These are phyloP conservation scores for Phytophthora boehmeriae DNA, from an alignment of 352 stramenopile species.

Conservation along the genomic window DNA sequence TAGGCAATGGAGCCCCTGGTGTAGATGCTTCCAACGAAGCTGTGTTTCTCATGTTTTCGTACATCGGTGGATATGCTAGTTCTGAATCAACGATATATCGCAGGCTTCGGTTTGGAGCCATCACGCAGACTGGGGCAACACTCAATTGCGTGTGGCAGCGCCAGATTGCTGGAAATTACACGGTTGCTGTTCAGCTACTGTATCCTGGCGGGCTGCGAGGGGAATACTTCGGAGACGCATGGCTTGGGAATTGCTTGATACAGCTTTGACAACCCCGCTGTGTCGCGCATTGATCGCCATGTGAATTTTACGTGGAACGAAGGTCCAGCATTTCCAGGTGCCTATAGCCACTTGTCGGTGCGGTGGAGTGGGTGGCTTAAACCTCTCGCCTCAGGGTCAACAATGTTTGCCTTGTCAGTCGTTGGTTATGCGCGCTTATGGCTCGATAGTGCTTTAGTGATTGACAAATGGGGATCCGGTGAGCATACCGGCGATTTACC, in stretches of 20 bases:
- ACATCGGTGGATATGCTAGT: constrained; percentile 29
- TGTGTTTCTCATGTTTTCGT: constrained; percentile 28
- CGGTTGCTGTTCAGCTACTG: constrained; percentile 58
- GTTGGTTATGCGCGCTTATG: constrained; percentile 69
- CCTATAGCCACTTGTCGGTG: constrained; percentile 60
- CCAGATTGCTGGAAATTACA: constrained; percentile 50
- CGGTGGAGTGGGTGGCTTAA: constrained; percentile 77
- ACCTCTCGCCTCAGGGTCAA: constrained; percentile 39
- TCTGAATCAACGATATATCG: constrained; percentile 19
- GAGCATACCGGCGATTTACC: constrained; percentile 23
- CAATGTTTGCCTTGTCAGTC: constrained; percentile 49
- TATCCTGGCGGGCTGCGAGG: constrained; percentile 63
- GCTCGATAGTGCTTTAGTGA: constrained; percentile 61
- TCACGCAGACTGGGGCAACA: constrained; percentile 16
- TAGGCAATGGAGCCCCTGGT: constrained; percentile 43
- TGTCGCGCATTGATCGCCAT: constrained; percentile 62
- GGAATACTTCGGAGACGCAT: constrained; percentile 72
- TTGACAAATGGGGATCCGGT: constrained; percentile 63
- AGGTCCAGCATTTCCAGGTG: constrained; percentile 50
- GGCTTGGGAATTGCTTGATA: constrained; percentile 41
- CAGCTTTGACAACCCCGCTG: neutral
- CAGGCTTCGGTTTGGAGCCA: constrained; percentile 16
- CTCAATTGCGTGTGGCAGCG: constrained; percentile 56
- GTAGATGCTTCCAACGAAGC: constrained; percentile 17
- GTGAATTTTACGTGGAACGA: constrained; percentile 79